phyloP scores from a whole-genome alignment of 2,329 filamentous ascomycete genomes.

The Lasiodiplodia citricola region DNA sequence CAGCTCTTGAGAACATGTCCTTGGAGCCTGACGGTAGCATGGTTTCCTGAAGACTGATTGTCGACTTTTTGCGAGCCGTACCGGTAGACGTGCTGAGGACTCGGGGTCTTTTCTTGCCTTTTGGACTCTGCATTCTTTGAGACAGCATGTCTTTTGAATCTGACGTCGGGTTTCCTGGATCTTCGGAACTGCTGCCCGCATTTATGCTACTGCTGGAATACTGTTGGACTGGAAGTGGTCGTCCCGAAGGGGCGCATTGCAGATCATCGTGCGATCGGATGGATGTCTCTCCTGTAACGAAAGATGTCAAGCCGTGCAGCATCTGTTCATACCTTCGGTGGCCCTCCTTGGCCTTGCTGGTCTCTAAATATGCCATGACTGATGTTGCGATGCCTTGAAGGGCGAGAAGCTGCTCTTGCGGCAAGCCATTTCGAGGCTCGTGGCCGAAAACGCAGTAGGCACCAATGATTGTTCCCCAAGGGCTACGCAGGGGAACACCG shows the following conservation, averaged over 20 bases:
- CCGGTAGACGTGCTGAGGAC: neutral
- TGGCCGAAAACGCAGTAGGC: conserved; percentile 36
- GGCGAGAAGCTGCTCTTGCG: conserved; percentile 33
- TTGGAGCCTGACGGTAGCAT: conserved; percentile 26
- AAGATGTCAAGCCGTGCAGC: conserved; percentile 40
- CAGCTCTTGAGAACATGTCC: conserved; percentile 41
- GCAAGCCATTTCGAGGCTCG: conserved; percentile 31
- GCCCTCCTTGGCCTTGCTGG: conserved; percentile 26
- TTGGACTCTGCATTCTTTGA: neutral
- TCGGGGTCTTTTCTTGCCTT: conserved; percentile 1
- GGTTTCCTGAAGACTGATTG: conserved; percentile 19
- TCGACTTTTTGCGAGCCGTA: neutral
- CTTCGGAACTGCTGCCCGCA: neutral
- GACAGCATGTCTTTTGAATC: neutral
- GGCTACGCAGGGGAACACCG: conserved; percentile 36
- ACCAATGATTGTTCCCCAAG: conserved; percentile 35
- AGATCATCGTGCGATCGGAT: conserved; percentile 28
- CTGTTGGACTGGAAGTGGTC: neutral
- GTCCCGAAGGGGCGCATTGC: neutral
- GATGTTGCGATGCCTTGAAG: conserved; percentile 40
- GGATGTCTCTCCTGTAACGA: conserved; percentile 30
- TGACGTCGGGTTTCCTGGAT: neutral
- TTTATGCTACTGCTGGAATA: neutral
- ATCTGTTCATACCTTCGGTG: conserved; percentile 38
- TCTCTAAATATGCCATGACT: conserved; percentile 35